Evolutionary conservation across 352 stramenopile species (phyloP), one percentile per base, ranked within the genome.

Genomic region (Phytophthora pistaciae): DNA sequence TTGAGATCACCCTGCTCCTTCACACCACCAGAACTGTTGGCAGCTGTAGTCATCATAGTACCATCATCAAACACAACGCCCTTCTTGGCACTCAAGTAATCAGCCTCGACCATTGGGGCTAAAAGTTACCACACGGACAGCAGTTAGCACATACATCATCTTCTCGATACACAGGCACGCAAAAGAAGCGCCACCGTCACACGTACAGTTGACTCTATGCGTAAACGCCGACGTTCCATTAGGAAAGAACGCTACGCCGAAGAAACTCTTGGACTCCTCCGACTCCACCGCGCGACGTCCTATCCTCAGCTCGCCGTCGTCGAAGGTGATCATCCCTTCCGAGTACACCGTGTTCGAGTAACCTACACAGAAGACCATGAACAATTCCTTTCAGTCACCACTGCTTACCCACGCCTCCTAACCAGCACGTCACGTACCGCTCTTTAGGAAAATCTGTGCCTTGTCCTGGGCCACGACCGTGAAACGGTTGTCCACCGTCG

Each of bases 381-480:
- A n/a, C 21, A 29, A 0, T 6, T 23, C 27, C 27, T 10, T 11
- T 40, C 6, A 50, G 10, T 52, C 42, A 10, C 42, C 5, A n/a
- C 7, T 13, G 23, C 42, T 27, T 27, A 21, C 44, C 2, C 16
- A 16, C n/a, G 7, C n/a, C 18, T 11, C 48, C 16, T 2, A 46
- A 21, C 16, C 56, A 44, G 16, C 3, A 18, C 20, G 0, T 29
- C 29, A 66, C 63, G 9, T 46, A 95, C 88, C 87, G 60, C 83
- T 96, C 65, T 96, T 96, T 40, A 94, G 73, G 62, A 87, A 84
- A 56, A 94, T 94, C 74, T 91, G 83, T 61, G 88, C 86, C 33
- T 87, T 83, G 53, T 94, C 75, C 20, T 87, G 70, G 33, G 89
- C 88, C 25, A 96, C 85, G 27, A 94, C 87, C 6, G 87, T 94